Evolutionary conservation across 257 asterid species (phyloP), one percentile per base, ranked within the genome.

Genomic region (Petunia secreta): DNA sequence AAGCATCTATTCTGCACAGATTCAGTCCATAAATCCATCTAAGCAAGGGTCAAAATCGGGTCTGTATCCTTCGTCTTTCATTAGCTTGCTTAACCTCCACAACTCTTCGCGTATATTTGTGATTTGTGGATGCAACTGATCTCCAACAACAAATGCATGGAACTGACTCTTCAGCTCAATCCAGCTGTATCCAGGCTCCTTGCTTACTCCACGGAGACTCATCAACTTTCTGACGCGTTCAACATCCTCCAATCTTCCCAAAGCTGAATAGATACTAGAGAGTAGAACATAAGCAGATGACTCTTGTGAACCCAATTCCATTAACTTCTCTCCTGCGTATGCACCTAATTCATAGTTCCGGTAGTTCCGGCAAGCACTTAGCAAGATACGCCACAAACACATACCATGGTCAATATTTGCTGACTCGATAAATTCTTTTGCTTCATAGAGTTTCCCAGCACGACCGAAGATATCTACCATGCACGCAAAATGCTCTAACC

Each of bases 101-200:
- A 94, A 37, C 91, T 89, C 89, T 6, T n/a, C 63, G 1, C 88
- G 91, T 55, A 91, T 90, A 38, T 84, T 79, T 75, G 87, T 69
- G 50, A 89, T 89, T 83, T 86, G 89, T 1, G 95, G 93, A 84
- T 94, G 98, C 84, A 87, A 85, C 80, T 84, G 73, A 69, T 94
- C 98, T 59, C 91, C 95, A 52, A 89, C 98, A 80, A 94, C 94
- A 85, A 94, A 94, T 71, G 87, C 94, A 63, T 94, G 97, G 76
- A 91, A 93, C 84, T 85, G 84, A 84, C 85, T 94, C 91, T 88
- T 91, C 53, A 94, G 78, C 91, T 92, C 97, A 75, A 94, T 85
- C 98, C 98, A 94, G 85, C 98, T 94, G 78, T 97, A 94, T 13
- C 97, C 98, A 2, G 98, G 98, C 86, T 91, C 97, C 81, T 94